Evolutionary conservation across 164 flowering plant species (phyloP).

Genomic region (Akebia trifoliata): DNA sequence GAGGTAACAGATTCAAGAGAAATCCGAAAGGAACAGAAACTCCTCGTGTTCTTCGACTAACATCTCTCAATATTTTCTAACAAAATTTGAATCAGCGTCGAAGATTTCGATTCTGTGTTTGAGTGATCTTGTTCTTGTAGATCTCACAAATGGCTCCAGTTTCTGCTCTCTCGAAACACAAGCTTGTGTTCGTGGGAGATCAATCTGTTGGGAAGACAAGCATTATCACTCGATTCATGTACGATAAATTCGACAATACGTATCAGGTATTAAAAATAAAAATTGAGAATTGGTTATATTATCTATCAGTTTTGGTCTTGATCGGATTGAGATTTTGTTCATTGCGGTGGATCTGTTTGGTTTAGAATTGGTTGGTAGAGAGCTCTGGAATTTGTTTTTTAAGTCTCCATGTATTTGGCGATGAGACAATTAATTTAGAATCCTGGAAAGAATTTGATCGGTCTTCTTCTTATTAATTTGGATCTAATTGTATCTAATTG

Average conservation of each 20-base stretch:
- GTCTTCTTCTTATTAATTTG: no score
- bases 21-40: no score
- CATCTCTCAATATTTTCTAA: no score
- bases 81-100: no score
- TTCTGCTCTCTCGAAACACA: conserved; percentile 59
- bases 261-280: conserved; percentile 37
- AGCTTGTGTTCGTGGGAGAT: conserved; percentile 64
- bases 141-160: conserved; percentile 47
- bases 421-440: background rate
- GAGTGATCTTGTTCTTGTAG: background rate
- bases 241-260: conserved; percentile 62
- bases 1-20: no score
- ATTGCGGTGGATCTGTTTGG: conserved; percentile 1
- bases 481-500: no score
- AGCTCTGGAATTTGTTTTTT: background rate
- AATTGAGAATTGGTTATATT: background rate
- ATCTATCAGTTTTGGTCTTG: background rate
- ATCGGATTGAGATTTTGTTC: background rate
- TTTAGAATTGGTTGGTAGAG: no score
- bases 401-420: background rate
- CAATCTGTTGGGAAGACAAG: conserved; percentile 41
- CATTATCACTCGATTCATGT: conserved; percentile 70
- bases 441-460: background rate
- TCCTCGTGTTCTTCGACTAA: no score
- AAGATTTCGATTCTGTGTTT: background rate